Conservation (phyloP, 1,284 basidiomycete species). For the Ceratobasidium sp. region DNA sequence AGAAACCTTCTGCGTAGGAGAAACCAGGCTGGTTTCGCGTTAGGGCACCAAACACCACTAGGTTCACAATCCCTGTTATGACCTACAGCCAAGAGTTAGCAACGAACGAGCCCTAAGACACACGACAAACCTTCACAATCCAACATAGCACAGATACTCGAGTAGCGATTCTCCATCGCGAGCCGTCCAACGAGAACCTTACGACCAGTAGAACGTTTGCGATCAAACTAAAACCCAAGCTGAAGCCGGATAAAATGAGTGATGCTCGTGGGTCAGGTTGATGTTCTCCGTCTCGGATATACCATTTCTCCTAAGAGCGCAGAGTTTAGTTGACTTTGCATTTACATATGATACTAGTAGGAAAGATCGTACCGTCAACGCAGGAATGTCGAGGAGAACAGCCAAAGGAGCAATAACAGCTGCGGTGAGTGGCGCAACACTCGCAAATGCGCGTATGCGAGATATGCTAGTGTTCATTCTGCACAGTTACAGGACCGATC, state of each 20-base stretch:
- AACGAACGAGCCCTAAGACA: not conserved
- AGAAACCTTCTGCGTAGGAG: conserved; percentile 56
- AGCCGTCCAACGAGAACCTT: conserved; percentile 54
- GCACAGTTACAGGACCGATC: not conserved
- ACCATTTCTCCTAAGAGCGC: conserved; percentile 54
- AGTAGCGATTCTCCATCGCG: conserved; percentile 52
- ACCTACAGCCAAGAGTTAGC: conserved; percentile 41
- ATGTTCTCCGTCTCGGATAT: conserved; percentile 48
- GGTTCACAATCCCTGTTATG: conserved; percentile 55
- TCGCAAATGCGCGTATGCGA: conserved; percentile 22
- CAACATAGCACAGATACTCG: conserved; percentile 55
- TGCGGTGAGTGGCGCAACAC: conserved; percentile 53
- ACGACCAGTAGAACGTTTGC: conserved; percentile 57
- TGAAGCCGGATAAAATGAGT: conserved; percentile 55
- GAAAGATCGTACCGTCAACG: conserved; percentile 51
- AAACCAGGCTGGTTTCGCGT: conserved; percentile 51
- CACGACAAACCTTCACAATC: conserved; percentile 53
- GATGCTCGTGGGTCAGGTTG: conserved; percentile 53
- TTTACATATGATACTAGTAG: conserved; percentile 5
- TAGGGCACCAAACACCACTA: conserved; percentile 54
- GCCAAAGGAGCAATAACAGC: conserved; percentile 57
- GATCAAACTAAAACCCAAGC: conserved; percentile 56
- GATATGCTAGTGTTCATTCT: not conserved
- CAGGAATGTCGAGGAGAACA: conserved; percentile 59
- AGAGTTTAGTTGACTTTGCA: conserved; percentile 49